Evolutionary conservation across 2,329 filamentous ascomycete species (phyloP), one percentile per base, ranked within the genome.

Genomic region (Fusarium pseudonygamai): DNA sequence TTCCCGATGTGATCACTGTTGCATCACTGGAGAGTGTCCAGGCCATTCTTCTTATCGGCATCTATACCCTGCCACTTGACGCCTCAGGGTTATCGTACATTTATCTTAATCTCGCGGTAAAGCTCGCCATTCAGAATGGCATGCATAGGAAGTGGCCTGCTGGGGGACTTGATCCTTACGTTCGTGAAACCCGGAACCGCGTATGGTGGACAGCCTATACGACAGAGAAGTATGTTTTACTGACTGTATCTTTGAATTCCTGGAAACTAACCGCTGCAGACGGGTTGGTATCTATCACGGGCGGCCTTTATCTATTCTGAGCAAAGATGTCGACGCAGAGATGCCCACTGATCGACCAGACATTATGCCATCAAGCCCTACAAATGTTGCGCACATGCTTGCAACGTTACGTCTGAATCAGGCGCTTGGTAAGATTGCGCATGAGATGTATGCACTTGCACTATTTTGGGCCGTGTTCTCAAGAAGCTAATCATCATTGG

Each of bases 191-290:
- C 7, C 82, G 87, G 24, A 89, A 88, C 73, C 83, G 87, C 5
- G 85, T 89, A 14, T 89, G 87, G 82, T 89, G 87, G 87, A 88
- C 87, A 8, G 84, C 84, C 2, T 89, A 89, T 72, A 87, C 86
- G 0, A 85, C 88, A 32, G 88, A 90, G 71, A 87, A 87, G 86
- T 87, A 78, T 52, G 80, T 62, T 26, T 45, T n/a, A 30, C 42
- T 62, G 13, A 22, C 39, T 18, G 36, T 18, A 30, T 34, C 45
- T 46, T 55, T 30, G 60, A 20, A 3, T 45, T 45, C 56, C 60
- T 53, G 32, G 58, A 64, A 46, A 45, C 69, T 76, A 52, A 75
- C 62, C 28, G 75, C 42, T 55, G 74, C 28, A 88, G 86, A 66
- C 85, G 87, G 49, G 86, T 90, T 37, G 86, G 87, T 45, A 88